Percentiles rank a stretch among this genome's conserved stretches.
Conservation (phyloP, 805 yeast genomes). For the Debaryomyces maramus region DNA sequence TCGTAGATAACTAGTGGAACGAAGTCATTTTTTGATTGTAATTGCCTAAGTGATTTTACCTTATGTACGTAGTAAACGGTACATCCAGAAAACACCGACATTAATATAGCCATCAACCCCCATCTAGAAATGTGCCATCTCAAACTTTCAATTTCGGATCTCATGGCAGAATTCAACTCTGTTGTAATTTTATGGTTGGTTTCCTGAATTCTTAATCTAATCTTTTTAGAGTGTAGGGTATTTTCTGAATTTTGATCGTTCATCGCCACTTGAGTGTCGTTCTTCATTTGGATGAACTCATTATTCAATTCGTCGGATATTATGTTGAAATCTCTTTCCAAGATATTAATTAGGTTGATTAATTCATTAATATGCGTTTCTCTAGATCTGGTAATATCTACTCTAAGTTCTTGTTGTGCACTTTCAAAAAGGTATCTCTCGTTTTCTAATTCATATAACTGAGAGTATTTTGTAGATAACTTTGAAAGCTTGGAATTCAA, state of each 20-base stretch:
- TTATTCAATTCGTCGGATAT: slow-evolving; percentile 73
- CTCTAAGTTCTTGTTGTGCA: slow-evolving; percentile 82
- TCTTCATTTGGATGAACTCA: slow-evolving; percentile 58
- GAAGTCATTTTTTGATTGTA: slow-evolving; percentile 32
- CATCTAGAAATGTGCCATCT: slow-evolving; percentile 93
- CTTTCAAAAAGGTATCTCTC: slow-evolving; percentile 88
- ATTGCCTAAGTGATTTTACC: slow-evolving; percentile 17
- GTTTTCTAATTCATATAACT: slow-evolving; percentile 73
- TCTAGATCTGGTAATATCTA: slow-evolving; percentile 72
- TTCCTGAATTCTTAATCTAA: slow-evolving; percentile 74
- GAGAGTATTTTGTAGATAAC: slow-evolving; percentile 49
- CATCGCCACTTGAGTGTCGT: slow-evolving; percentile 79
- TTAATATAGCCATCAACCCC: slow-evolving; percentile 74
- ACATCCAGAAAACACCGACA: slow-evolving; percentile 57
- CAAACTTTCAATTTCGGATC: slow-evolving; percentile 82
- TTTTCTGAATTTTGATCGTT: slow-evolving; percentile 87
- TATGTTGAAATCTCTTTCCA: slow-evolving; percentile 71
- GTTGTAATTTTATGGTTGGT: slow-evolving; percentile 82
- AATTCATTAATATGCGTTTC: slow-evolving; percentile 68
- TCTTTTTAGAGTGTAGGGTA: slow-evolving; percentile 66
- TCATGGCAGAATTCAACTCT: slow-evolving; percentile 74
- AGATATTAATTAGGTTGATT: slow-evolving; percentile 61
- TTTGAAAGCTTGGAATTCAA: slow-evolving; percentile 41
- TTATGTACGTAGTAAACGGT: slow-evolving; percentile 52
- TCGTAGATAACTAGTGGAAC: slow-evolving; percentile 43